A percentile compares a stretch with the other conserved stretches of the same genome.
These are phyloP conservation scores for Aureobasidium sp. DNA, from an alignment of 2,329 filamentous ascomycete genomes.

Conservation along the genomic window DNA sequence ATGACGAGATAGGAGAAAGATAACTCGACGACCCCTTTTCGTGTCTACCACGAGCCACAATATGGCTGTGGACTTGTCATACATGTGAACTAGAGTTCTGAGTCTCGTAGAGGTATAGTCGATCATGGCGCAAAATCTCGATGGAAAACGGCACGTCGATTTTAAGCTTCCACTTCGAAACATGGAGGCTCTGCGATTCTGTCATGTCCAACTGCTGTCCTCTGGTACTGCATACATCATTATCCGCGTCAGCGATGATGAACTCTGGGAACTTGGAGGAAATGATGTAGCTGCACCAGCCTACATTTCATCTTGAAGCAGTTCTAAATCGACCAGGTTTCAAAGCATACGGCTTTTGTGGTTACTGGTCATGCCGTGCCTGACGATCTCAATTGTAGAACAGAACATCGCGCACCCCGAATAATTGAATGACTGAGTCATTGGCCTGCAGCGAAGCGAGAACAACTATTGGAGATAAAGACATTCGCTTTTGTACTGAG, in stretches of 20 bases:
- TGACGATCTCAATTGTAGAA: background rate
- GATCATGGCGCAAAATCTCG: slow-evolving; percentile 3
- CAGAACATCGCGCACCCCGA: background rate
- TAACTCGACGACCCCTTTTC: background rate
- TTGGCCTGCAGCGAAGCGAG: background rate
- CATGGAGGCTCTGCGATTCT: slow-evolving; percentile 4
- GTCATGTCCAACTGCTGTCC: background rate
- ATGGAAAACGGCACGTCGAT: background rate
- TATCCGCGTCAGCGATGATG: background rate
- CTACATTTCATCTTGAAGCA: background rate
- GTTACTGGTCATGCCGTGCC: slow-evolving; percentile 3
- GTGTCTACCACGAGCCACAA: background rate
- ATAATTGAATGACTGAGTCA: background rate
- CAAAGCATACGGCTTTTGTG: background rate
- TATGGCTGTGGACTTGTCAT: background rate
- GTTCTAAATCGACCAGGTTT: background rate
- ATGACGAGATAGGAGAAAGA: background rate
- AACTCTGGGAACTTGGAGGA: background rate
- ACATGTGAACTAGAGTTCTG: background rate
- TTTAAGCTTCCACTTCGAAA: background rate
- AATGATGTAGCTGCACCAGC: slow-evolving; percentile 1
- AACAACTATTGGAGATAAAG: background rate
- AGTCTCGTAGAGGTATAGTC: background rate
- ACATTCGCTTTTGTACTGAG: background rate
- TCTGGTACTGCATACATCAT: slow-evolving; percentile 4